Conservation (phyloP, 495 filamentous ascomycete species). For the Penicillium atrosanguineum region DNA sequence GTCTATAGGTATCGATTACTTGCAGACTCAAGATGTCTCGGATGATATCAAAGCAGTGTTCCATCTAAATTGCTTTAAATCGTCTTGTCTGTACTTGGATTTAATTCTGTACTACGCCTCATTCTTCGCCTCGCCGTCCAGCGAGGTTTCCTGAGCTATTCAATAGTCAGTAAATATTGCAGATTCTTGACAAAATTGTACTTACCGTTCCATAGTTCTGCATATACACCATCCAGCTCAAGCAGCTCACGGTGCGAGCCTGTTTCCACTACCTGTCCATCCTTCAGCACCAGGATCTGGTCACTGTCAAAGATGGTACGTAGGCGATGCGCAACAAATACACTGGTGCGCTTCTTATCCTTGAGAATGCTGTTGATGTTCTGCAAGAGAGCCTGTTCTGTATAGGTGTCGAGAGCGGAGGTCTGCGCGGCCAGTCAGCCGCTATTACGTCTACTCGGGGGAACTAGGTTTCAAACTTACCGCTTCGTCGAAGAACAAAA, state of each 20-base stretch:
- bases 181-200: not conserved
- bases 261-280: slow-evolving; percentile 77
- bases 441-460: not conserved
- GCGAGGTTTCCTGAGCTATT: slow-evolving; percentile 47
- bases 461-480: slow-evolving; percentile 38
- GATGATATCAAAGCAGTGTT: not conserved
- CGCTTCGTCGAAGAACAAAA: slow-evolving; percentile 97
- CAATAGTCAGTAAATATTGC: not conserved
- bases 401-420: slow-evolving; percentile 92
- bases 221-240: slow-evolving; percentile 76
- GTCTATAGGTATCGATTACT: too few relatives aligned
- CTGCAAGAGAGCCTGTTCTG: slow-evolving; percentile 83
- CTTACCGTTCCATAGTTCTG: slow-evolving; percentile 86
- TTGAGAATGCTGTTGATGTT: slow-evolving; percentile 94
- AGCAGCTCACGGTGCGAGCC: slow-evolving; percentile 86
- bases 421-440: slow-evolving; percentile 47
- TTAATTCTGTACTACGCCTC: slow-evolving; percentile 10
- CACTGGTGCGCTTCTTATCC: slow-evolving; percentile 83
- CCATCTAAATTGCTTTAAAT: not conserved
- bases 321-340: slow-evolving; percentile 90
- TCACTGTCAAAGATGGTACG: slow-evolving; percentile 94
- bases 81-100: not conserved
- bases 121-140: slow-evolving; percentile 32
- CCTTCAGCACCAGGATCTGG: slow-evolving; percentile 85
- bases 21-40: not conserved